Conservation (phyloP, 2,329 filamentous ascomycete genomes). For the Chaetoscypha palmicola region DNA sequence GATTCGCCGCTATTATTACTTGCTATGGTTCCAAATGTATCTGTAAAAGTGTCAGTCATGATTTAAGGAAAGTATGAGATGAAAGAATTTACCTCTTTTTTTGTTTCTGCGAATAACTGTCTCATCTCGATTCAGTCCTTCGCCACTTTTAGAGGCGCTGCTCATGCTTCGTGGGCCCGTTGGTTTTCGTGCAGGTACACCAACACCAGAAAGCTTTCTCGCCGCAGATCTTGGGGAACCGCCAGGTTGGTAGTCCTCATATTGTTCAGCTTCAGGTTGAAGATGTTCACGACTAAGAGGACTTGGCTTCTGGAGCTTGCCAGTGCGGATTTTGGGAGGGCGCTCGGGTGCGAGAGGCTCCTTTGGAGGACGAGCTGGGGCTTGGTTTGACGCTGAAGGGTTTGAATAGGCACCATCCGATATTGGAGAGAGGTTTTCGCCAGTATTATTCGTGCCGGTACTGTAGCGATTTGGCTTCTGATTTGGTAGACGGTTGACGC, state of each 20-base stretch:
- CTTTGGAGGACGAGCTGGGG: constrained; percentile 55
- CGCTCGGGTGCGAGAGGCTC: constrained; percentile 48
- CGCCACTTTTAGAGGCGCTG: constrained; percentile 22
- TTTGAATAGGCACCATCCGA: constrained; percentile 28
- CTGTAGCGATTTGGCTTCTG: constrained; percentile 46
- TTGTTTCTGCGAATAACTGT: constrained; percentile 26
- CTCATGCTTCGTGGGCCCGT: constrained; percentile 32
- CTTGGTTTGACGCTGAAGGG: constrained; percentile 30
- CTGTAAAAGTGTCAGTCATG: background rate
- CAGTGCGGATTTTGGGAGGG: constrained; percentile 42
- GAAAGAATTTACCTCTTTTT: constrained; percentile 45
- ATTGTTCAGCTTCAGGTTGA: constrained; percentile 5
- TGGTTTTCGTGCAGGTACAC: constrained; percentile 29
- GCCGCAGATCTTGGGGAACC: constrained; percentile 23
- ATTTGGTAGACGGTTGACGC: constrained; percentile 45
- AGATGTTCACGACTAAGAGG: constrained; percentile 49
- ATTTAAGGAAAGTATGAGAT: background rate
- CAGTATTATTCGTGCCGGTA: constrained; percentile 25
- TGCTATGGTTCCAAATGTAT: constrained; percentile 44
- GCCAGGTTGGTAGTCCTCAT: constrained; percentile 17
- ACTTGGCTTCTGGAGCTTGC: constrained; percentile 47
- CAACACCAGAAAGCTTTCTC: constrained; percentile 20
- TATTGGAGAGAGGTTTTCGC: constrained; percentile 25
- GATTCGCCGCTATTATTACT: constrained; percentile 41
- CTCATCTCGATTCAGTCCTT: constrained; percentile 25